Evolutionary conservation across 2,329 filamentous ascomycete genomes (phyloP).

Genomic region (Penicillium sclerotiorum): DNA sequence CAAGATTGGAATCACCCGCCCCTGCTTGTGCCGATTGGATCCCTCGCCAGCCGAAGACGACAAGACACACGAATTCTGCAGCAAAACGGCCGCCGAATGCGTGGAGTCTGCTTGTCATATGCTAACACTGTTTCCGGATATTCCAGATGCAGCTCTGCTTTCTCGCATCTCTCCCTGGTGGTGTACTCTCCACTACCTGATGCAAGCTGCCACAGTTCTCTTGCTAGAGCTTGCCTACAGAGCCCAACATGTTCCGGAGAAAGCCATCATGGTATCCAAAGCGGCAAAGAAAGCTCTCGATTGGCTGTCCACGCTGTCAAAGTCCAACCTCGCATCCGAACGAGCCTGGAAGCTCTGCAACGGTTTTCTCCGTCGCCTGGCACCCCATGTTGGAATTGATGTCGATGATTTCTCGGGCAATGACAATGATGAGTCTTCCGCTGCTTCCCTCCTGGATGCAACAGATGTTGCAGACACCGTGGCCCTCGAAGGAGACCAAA

Average conservation of each 20-base stretch:
- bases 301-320: constrained; percentile 37
- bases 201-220: constrained; percentile 48
- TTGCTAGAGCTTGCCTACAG: constrained; percentile 48
- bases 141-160: constrained; percentile 39
- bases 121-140: constrained; percentile 44
- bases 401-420: constrained; percentile 33
- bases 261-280: constrained; percentile 38
- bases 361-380: constrained; percentile 37
- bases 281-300: constrained; percentile 39
- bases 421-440: constrained; percentile 24
- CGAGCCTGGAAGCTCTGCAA: constrained; percentile 42
- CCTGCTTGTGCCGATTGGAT: constrained; percentile 47
- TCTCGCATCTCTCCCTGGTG: constrained; percentile 48
- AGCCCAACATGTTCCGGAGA: constrained; percentile 47
- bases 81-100: constrained; percentile 42
- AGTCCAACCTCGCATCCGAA: constrained; percentile 32
- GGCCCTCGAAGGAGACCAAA: constrained; percentile 9
- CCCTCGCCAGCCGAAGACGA: constrained; percentile 33
- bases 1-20: constrained; percentile 46
- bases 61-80: constrained; percentile 41
- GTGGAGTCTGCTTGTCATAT: constrained; percentile 47
- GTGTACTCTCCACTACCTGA: constrained; percentile 48
- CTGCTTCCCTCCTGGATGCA: constrained; percentile 19
- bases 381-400: constrained; percentile 33
- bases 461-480: constrained; percentile 18